These are phyloP conservation scores for Backusella tuberculispora DNA, from an alignment of 192 early-diverging fungal genomes.

Conservation along the genomic window DNA sequence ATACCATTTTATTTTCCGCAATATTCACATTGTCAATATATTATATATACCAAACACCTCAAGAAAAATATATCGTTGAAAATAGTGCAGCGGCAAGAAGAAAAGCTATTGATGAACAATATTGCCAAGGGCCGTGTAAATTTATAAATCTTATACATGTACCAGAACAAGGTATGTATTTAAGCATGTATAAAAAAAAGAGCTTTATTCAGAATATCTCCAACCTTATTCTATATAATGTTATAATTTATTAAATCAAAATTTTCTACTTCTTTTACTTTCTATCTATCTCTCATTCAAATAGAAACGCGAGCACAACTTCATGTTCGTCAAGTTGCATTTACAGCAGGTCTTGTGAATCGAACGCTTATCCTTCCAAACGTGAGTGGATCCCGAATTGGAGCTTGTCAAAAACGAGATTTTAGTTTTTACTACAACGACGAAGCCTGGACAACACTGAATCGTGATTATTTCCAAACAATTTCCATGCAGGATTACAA, in stretches of 20 bases:
- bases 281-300: background rate
- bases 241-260: background rate
- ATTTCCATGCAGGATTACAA: slow-evolving; percentile 33
- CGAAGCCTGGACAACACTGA: slow-evolving; percentile 20
- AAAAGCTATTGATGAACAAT: slow-evolving; percentile 31
- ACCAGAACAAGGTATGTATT: slow-evolving; percentile 40
- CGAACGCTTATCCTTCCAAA: slow-evolving; percentile 41
- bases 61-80: background rate
- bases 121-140: slow-evolving; percentile 39
- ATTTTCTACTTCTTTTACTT: background rate
- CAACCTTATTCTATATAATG: background rate
- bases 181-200: background rate
- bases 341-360: slow-evolving; percentile 32
- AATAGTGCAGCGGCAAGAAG: background rate
- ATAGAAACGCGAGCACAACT: slow-evolving; percentile 44
- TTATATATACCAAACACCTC: background rate
- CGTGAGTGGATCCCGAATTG: slow-evolving; percentile 34
- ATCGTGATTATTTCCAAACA: slow-evolving; percentile 27
- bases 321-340: slow-evolving; percentile 38
- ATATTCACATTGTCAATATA: background rate
- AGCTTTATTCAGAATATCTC: background rate
- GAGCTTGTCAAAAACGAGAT: slow-evolving; percentile 32
- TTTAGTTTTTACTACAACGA: slow-evolving; percentile 44
- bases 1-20: background rate
- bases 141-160: slow-evolving; percentile 38